Evolutionary conservation across 305 asterid genomes (phyloP), one percentile per base, ranked within the genome.

Genomic region (Fraxinus platypoda): DNA sequence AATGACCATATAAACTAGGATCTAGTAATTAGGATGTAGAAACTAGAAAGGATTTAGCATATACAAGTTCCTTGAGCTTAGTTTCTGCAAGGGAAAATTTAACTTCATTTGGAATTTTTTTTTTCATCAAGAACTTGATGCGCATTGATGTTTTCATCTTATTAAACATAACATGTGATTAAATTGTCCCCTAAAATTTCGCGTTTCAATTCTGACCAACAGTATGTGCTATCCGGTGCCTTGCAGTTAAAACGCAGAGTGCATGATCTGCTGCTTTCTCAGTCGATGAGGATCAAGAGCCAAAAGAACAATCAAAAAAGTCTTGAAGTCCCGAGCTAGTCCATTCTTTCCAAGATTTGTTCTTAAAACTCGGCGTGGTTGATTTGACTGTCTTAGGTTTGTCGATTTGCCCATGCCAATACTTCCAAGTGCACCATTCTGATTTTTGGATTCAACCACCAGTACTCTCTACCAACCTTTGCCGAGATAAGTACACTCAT

Each of bases 211-310:
- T 81, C 81, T 85, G 38, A 81, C 75, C 74, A 2, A 31, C 31
- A 41, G 43, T 82, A 26, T 64, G 28, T 81, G 66, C 26, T n/a
- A 17, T 49, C 59, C 7, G 2, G 25, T 54, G 77, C 30, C 26
- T 41, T 85, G 91, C 91, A 95, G 99, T 87, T 94, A 86, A 95
- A 87, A 90, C 41, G 80, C 25, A 90, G 79, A 83, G 98, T 93
- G 84, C 93, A 91, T 77, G 94, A 92, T 82, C 88, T 92, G 82
- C 93, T 94, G 81, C 78, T 85, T 59, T 88, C 93, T 82, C 98
- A 95, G 88, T 89, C 86, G 34, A 84, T 77, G 68, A 92, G 88
- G 87, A 86, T 93, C 79, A 85, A 88, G 79, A 68, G 11, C 83
- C 76, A 35, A 34, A 83, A 80, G 78, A 79, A 82, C 84, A 74